Base-by-base conservation (phyloP, 1,284 basidiomycete species). In the Microbotryum intermedium region DNA sequence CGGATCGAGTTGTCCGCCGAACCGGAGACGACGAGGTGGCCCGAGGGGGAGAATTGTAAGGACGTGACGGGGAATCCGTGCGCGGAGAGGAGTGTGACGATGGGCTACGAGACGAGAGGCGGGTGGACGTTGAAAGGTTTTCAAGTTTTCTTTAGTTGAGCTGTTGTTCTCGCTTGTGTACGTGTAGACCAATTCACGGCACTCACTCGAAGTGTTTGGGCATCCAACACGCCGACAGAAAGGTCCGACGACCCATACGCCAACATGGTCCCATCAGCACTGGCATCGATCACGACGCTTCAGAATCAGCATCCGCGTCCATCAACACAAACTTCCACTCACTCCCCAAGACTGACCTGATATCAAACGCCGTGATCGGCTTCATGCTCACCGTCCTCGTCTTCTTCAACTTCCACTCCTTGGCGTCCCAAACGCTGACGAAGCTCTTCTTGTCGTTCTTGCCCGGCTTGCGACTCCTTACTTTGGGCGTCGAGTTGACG, bases 21-120 rank as follows among this genome's bases (percentile, higher is more conserved):
- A 5, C 88, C 92, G 6, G 90, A 91, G 25, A 92, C 81, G n/a
- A 98, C 81, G n/a, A 93, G 69, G 21, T 79, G 83, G 18, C 86
- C 86, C 6, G 83, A 79, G 0, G 90, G 87, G 72, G 87, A 93
- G 78, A 98, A 97, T 59, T 82, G 82, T 58, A 98, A 76, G 1
- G 87, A 85, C 0, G 94, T 98, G 2, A 90, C 84, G 3, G 95
- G 90, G 74, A 98, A 94, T 65, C 92, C 90, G 75, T 98, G 95
- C 0, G 93, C 88, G 74, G 90, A 88, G 52, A 97, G 79, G 62
- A 98, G 93, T 39, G 85, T 85, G 39, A 90, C 76, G 10, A 93
- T 75, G 0, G 92, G 90, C 90, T 95, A 67, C 20, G 52, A 10
- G 16, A 6, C 10, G 8, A 6, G 39, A 11, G 29, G 18, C n/a